A percentile compares a stretch with the other conserved stretches of the same genome.
Evolutionary conservation across 2,329 filamentous ascomycete species (phyloP).

Genomic region (Fusarium sp.): DNA sequence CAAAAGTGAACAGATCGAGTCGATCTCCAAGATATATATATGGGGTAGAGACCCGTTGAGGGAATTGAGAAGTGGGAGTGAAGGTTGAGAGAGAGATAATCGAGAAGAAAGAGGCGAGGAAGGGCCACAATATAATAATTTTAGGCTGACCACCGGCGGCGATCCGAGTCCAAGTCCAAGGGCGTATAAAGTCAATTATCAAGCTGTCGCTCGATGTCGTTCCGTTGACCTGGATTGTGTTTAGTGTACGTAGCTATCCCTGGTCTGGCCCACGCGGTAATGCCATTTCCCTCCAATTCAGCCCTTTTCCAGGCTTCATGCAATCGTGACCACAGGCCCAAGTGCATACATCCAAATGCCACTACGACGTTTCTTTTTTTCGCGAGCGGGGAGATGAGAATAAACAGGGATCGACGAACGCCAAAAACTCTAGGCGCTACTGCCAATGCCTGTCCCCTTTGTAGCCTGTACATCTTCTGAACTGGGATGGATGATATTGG

Average conservation of each 20-base stretch:
- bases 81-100: slow-evolving; percentile 8
- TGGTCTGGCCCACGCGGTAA: slow-evolving; percentile 19
- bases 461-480: slow-evolving; percentile 1
- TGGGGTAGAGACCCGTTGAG: slow-evolving; percentile 16
- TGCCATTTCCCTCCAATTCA: slow-evolving; percentile 11
- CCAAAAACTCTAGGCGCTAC: slow-evolving; percentile 26
- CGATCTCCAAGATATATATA: slow-evolving; percentile 30
- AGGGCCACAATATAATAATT: slow-evolving; percentile 45
- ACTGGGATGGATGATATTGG: slow-evolving; percentile 8
- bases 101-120: slow-evolving; percentile 34
- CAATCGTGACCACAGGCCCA: slow-evolving; percentile 1
- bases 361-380: not conserved
- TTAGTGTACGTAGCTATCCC: not conserved
- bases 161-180: slow-evolving; percentile 30
- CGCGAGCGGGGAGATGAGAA: slow-evolving; percentile 14
- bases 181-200: slow-evolving; percentile 6
- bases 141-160: slow-evolving; percentile 34
- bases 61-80: slow-evolving; percentile 15
- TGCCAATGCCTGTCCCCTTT: not conserved
- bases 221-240: not conserved
- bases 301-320: slow-evolving; percentile 13
- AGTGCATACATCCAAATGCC: not conserved
- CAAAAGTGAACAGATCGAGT: slow-evolving; percentile 22
- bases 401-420: slow-evolving; percentile 34
- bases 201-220: not conserved